Evolutionary conservation across 2,329 filamentous ascomycete genomes (phyloP).

Genomic region (Cytospora piceae): DNA sequence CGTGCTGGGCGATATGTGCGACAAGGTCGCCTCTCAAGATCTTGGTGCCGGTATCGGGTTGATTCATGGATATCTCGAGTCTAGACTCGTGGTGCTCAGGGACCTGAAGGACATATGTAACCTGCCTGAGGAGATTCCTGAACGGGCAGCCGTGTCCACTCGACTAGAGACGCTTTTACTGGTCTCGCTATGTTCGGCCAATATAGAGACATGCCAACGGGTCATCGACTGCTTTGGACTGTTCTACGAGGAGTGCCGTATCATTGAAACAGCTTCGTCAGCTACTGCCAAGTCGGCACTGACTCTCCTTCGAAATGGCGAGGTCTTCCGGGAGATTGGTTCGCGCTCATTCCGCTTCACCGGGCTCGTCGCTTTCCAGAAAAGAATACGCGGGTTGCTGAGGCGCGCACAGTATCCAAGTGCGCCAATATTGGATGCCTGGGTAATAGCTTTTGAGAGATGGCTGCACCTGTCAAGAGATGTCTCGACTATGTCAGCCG

Average conservation of each 20-base stretch:
- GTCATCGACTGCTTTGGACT: constrained; percentile 65
- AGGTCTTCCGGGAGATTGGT: constrained; percentile 64
- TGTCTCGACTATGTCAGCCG: constrained; percentile 56
- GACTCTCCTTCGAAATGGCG: constrained; percentile 62
- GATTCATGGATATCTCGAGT: constrained; percentile 60
- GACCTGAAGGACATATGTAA: constrained; percentile 57
- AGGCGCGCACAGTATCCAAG: constrained; percentile 65
- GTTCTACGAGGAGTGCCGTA: constrained; percentile 63
- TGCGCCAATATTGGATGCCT: constrained; percentile 68
- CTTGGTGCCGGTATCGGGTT: constrained; percentile 49
- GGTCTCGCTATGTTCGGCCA: constrained; percentile 66
- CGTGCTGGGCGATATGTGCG: constrained; percentile 53
- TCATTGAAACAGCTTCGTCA: constrained; percentile 53
- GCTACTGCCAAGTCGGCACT: constrained; percentile 53
- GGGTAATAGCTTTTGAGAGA: constrained; percentile 67
- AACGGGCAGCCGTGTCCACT: constrained; percentile 56
- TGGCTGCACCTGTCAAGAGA: constrained; percentile 69
- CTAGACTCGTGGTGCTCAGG: constrained; percentile 54
- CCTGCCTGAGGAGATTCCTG: constrained; percentile 56
- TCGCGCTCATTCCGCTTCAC: constrained; percentile 69
- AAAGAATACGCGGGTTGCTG: constrained; percentile 63
- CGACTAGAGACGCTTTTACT: constrained; percentile 66
- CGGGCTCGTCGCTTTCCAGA: constrained; percentile 71
- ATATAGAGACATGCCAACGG: constrained; percentile 67
- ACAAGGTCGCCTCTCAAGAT: constrained; percentile 49